A percentile compares a stretch with the other conserved stretches of the same genome.
These are phyloP conservation scores for Fusarium protoensiforme DNA, from an alignment of 2,329 filamentous ascomycete species.

Conservation along the genomic window DNA sequence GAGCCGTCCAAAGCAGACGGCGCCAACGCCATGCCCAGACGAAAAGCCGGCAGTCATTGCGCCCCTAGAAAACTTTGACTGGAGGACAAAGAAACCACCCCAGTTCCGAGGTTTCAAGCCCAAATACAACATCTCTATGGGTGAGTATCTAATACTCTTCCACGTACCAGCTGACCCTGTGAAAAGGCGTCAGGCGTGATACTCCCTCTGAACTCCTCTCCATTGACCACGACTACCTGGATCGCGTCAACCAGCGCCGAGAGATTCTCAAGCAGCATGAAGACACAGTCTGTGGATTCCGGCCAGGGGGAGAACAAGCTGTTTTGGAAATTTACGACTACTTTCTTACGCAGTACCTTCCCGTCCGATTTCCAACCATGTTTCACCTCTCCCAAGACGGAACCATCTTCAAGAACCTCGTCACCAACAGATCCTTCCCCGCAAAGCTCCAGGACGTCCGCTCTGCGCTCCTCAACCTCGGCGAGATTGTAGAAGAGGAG, in stretches of 20 bases:
- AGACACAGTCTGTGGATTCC: constrained; percentile 54
- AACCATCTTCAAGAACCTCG: constrained; percentile 52
- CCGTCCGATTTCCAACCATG: constrained; percentile 59
- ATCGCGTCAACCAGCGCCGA: constrained; percentile 54
- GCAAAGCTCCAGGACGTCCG: not conserved
- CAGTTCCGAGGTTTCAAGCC: constrained; percentile 23
- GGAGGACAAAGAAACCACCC: constrained; percentile 13
- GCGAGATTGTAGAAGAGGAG: constrained; percentile 26
- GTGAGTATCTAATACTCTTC: not conserved
- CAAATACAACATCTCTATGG: constrained; percentile 33
- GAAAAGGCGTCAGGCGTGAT: constrained; percentile 55
- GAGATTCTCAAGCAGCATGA: constrained; percentile 53
- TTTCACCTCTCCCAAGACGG: constrained; percentile 53
- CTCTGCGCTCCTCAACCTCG: constrained; percentile 17
- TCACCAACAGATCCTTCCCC: constrained; percentile 49
- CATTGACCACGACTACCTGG: constrained; percentile 62
- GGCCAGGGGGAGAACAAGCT: constrained; percentile 52
- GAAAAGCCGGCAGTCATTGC: constrained; percentile 10
- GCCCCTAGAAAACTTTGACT: constrained; percentile 24
- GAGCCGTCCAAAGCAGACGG: not conserved
- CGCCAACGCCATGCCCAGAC: not conserved
- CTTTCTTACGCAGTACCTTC: constrained; percentile 59
- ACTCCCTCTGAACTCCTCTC: constrained; percentile 62
- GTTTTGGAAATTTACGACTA: constrained; percentile 62
- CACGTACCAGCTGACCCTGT: not conserved